These are phyloP conservation scores for Vigna trinervia DNA, from an alignment of 306 rosid species.

Conservation along the genomic window DNA sequence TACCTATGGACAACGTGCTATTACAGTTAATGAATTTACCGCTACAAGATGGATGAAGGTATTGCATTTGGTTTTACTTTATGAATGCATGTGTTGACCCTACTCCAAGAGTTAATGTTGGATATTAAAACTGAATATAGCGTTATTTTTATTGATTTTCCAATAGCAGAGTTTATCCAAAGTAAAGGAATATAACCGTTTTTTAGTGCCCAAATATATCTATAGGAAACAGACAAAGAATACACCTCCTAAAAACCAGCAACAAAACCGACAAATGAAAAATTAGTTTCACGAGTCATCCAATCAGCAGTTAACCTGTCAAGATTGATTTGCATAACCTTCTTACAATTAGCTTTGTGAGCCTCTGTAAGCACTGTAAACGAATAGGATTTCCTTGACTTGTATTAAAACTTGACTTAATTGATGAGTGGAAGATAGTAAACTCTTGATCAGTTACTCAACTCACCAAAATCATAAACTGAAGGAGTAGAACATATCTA, in stretches of 20 bases:
- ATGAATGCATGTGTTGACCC: slow-evolving; percentile 22
- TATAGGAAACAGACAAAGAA: no score
- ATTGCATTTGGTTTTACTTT: slow-evolving; percentile 37
- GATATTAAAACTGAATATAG: no score
- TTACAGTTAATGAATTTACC: slow-evolving; percentile 81
- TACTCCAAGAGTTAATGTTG: neutral
- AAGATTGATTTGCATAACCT: slow-evolving; percentile 3
- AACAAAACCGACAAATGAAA: no score
- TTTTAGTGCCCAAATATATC: no score
- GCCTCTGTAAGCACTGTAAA: neutral
- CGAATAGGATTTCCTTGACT: neutral
- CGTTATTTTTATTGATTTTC: no score
- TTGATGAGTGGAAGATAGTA: neutral
- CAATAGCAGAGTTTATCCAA: no score
- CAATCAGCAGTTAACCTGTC: neutral
- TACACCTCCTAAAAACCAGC: no score
- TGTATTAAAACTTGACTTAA: slow-evolving; percentile 7
- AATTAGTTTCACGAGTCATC: no score
- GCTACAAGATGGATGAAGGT: slow-evolving; percentile 90
- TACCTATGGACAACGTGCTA: slow-evolving; percentile 77
- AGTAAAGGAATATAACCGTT: no score
- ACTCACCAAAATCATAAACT: slow-evolving; percentile 20
- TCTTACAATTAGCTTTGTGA: neutral
- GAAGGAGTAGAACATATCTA: slow-evolving; percentile 13
- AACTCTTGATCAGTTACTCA: slow-evolving; percentile 5